Conservation (phyloP, 1,284 basidiomycete species). For the Sporisorium sorghi region DNA sequence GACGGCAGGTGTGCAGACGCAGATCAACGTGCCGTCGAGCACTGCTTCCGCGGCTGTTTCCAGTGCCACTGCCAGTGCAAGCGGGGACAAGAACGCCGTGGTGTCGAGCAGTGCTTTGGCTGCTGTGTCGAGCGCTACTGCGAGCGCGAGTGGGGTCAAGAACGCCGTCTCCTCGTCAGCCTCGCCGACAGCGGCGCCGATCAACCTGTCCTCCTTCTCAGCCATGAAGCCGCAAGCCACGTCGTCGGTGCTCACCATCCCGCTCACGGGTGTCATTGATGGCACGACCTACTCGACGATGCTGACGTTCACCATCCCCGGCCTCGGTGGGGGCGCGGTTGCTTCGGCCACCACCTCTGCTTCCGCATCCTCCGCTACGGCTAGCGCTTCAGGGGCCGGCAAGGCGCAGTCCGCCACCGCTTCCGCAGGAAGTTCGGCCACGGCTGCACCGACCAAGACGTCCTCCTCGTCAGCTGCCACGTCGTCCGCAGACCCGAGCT, state of each 20-base stretch:
- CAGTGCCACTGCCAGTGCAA: slow-evolving; percentile 7
- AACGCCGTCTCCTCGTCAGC: not conserved
- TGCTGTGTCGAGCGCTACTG: slow-evolving; percentile 5
- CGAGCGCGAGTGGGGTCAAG: slow-evolving; percentile 8
- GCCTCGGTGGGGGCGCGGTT: not conserved
- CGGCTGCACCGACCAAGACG: slow-evolving; percentile 10
- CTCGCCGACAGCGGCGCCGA: slow-evolving; percentile 11
- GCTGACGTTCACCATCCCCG: slow-evolving; percentile 35
- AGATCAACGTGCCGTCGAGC: slow-evolving; percentile 7
- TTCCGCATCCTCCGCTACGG: not conserved
- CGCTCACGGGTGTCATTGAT: slow-evolving; percentile 30
- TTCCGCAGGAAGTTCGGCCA: not conserved
- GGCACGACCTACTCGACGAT: slow-evolving; percentile 41
- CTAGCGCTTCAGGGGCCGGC: slow-evolving; percentile 1
- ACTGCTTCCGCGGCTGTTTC: slow-evolving; percentile 11
- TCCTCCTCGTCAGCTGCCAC: not conserved
- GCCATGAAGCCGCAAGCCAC: slow-evolving; percentile 19
- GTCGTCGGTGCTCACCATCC: slow-evolving; percentile 26
- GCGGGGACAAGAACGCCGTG: slow-evolving; percentile 8
- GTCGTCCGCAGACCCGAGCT: slow-evolving; percentile 15
- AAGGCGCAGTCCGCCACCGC: slow-evolving; percentile 16
- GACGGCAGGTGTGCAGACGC: slow-evolving; percentile 20
- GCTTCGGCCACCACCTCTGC: not conserved
- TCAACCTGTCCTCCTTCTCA: slow-evolving; percentile 36
- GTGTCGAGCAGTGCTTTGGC: slow-evolving; percentile 8